phyloP scores from a whole-genome alignment of 2,329 filamentous ascomycete genomes.

The Thelonectria blattea region DNA sequence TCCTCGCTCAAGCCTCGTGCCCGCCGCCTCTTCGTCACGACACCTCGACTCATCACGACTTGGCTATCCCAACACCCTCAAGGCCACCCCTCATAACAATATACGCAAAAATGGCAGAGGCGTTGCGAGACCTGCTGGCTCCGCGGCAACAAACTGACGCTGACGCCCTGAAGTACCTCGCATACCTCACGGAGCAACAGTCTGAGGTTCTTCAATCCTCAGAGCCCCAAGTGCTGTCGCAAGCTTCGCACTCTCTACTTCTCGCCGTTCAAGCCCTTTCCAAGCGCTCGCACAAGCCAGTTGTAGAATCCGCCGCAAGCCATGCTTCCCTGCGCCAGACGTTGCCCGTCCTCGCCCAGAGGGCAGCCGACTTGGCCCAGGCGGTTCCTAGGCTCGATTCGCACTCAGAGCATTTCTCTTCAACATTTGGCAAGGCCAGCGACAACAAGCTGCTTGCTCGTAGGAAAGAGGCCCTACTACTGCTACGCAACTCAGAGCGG shows the following conservation, averaged over 20 bases:
- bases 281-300: constrained; percentile 84
- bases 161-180: constrained; percentile 73
- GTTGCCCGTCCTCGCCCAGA: constrained; percentile 71
- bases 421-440: constrained; percentile 77
- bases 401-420: constrained; percentile 79
- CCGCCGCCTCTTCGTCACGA: background rate
- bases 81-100: background rate
- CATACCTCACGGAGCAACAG: constrained; percentile 77
- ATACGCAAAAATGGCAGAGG: constrained; percentile 44
- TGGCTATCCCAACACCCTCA: background rate
- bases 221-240: constrained; percentile 81
- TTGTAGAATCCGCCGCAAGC: constrained; percentile 81
- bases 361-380: constrained; percentile 70
- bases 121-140: constrained; percentile 44
- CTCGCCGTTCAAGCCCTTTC: constrained; percentile 87
- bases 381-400: constrained; percentile 80
- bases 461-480: constrained; percentile 78
- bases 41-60: constrained; percentile 2
- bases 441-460: constrained; percentile 73
- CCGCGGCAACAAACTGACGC: constrained; percentile 50
- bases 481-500: constrained; percentile 86
- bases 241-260: constrained; percentile 79
- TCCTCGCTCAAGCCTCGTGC: background rate
- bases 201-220: constrained; percentile 73
- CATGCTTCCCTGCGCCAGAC: constrained; percentile 75